Evolutionary conservation across 352 stramenopile genomes (phyloP).

Genomic region (Phytophthora uliginosa): DNA sequence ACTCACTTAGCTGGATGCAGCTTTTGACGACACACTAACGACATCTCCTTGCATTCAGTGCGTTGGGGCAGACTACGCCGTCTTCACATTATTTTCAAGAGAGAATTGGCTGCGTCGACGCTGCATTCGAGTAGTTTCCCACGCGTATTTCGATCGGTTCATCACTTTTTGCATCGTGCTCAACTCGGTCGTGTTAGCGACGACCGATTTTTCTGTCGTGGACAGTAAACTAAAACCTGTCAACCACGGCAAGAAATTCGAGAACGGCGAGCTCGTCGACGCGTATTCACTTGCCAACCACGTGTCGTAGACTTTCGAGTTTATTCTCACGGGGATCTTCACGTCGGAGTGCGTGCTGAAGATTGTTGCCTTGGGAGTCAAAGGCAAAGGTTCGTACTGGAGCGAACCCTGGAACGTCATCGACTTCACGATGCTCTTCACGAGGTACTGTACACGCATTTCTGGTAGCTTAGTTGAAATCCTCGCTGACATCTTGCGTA

Average conservation of each 20-base stretch:
- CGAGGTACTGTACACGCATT: conserved; percentile 47
- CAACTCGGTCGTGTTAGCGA: conserved; percentile 83
- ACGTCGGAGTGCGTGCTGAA: conserved; percentile 89
- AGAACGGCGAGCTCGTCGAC: conserved; percentile 46
- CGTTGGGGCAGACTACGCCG: background rate
- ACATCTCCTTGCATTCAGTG: background rate
- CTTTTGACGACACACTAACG: background rate
- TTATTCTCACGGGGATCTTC: conserved; percentile 88
- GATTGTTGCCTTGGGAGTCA: conserved; percentile 86
- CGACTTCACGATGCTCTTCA: conserved; percentile 92
- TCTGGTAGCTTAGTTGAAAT: background rate
- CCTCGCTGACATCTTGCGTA: background rate
- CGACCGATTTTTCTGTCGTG: conserved; percentile 81
- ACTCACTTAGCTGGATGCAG: background rate
- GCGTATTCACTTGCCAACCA: conserved; percentile 45
- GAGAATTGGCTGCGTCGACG: background rate
- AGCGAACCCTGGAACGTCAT: conserved; percentile 90
- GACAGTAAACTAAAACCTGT: conserved; percentile 61
- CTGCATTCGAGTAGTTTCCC: conserved; percentile 55
- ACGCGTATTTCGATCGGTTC: conserved; percentile 76
- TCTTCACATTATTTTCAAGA: background rate
- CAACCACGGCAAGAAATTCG: conserved; percentile 45
- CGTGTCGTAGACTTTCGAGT: conserved; percentile 66
- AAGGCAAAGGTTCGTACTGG: conserved; percentile 71
- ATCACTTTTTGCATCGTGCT: conserved; percentile 85